phyloP scores from a whole-genome alignment of 768 basidiomycete genomes.

The Boletus bicolor region DNA sequence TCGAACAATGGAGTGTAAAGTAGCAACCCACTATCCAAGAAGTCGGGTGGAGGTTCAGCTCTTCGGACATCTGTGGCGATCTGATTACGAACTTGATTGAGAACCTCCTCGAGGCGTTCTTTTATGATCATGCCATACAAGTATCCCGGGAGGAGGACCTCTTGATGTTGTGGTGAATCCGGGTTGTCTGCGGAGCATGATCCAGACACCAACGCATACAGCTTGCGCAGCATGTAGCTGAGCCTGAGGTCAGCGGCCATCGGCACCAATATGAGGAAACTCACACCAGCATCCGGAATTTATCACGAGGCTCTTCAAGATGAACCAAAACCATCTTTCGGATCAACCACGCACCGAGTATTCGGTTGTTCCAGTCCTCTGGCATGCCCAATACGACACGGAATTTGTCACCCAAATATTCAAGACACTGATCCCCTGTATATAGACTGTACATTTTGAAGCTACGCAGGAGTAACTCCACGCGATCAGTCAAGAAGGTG shows the following conservation, averaged over 20 bases:
- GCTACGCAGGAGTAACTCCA: conserved; percentile 88
- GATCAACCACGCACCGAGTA: conserved; percentile 79
- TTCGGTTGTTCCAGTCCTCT: conserved; percentile 87
- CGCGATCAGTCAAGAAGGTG: conserved; percentile 95
- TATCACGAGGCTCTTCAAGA: conserved; percentile 81
- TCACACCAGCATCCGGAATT: conserved; percentile 92
- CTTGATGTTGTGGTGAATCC: conserved; percentile 98
- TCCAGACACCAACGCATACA: conserved; percentile 87
- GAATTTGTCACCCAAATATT: conserved; percentile 96
- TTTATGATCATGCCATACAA: conserved; percentile 98
- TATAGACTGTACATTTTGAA: conserved; percentile 91
- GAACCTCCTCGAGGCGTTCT: conserved; percentile 88
- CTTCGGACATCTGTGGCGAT: conserved; percentile 74
- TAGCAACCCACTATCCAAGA: conserved; percentile 70
- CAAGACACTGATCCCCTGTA: conserved; percentile 88
- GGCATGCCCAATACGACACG: conserved; percentile 86
- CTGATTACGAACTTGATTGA: conserved; percentile 67
- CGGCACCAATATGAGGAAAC: not conserved
- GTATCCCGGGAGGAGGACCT: conserved; percentile 89
- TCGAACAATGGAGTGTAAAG: not conserved
- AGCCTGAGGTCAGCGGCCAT: conserved; percentile 5
- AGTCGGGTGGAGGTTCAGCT: conserved; percentile 74
- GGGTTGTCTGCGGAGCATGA: conserved; percentile 93
- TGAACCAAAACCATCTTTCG: conserved; percentile 89
- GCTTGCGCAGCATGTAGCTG: conserved; percentile 96